Evolutionary conservation across 768 basidiomycete species (phyloP).

Genomic region (Asterophora lycoperdoides): DNA sequence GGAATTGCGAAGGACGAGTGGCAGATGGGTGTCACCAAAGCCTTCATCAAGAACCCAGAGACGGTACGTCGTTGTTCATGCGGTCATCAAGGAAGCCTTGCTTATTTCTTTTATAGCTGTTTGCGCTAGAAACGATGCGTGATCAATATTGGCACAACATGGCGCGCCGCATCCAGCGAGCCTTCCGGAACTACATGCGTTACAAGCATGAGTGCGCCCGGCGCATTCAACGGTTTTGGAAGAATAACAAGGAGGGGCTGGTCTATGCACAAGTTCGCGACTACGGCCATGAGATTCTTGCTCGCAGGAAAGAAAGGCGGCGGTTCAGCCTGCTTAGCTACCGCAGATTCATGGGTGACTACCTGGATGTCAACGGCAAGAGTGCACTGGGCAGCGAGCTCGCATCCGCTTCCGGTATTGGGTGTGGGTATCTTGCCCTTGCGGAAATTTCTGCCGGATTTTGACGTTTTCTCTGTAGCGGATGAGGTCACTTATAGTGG

Average conservation of each 20-base stretch:
- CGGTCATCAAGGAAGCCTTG: constrained; percentile 1
- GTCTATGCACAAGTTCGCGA: constrained; percentile 90
- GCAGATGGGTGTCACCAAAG: constrained; percentile 99
- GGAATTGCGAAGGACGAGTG: constrained; percentile 96
- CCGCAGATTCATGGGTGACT: constrained; percentile 94
- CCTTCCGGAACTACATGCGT: constrained; percentile 92
- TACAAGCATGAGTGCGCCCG: constrained; percentile 94
- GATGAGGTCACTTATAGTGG: constrained; percentile 85
- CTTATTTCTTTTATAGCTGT: constrained; percentile 54
- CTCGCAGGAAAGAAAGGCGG: constrained; percentile 87
- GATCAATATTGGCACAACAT: constrained; percentile 99
- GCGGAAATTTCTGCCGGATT: not conserved
- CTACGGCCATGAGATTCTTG: constrained; percentile 90
- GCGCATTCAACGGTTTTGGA: constrained; percentile 98
- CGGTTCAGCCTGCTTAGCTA: constrained; percentile 92
- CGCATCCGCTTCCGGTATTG: constrained; percentile 64
- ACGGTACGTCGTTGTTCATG: constrained; percentile 52
- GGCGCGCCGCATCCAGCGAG: constrained; percentile 94
- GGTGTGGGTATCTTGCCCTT: constrained; percentile 45
- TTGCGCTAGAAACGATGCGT: constrained; percentile 97
- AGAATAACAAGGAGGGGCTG: constrained; percentile 92
- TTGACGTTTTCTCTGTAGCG: constrained; percentile 31
- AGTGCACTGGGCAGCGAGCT: constrained; percentile 75
- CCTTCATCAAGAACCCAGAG: constrained; percentile 99
- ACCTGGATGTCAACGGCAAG: constrained; percentile 84